Conservation (phyloP, 1,284 basidiomycete species). For the Cystobasidiaceae sp. region DNA sequence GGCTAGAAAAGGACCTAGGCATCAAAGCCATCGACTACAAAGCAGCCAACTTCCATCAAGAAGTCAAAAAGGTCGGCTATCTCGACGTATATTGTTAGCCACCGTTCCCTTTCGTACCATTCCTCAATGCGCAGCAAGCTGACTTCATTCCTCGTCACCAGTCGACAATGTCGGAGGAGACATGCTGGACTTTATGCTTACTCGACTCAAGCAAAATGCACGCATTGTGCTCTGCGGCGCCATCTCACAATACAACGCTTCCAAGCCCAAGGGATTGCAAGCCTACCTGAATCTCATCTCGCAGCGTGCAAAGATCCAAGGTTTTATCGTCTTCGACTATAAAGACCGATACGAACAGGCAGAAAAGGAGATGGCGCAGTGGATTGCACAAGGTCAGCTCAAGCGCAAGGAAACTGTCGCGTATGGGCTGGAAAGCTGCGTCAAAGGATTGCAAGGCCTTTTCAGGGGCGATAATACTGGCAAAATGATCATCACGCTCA, state of each 20-base stretch:
- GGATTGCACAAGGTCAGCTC: constrained; percentile 62
- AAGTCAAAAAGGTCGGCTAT: constrained; percentile 57
- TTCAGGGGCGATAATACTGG: constrained; percentile 38
- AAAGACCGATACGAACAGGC: constrained; percentile 49
- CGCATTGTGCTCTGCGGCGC: constrained; percentile 71
- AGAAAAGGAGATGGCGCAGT: constrained; percentile 51
- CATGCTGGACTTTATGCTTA: constrained; percentile 66
- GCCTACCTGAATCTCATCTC: constrained; percentile 58
- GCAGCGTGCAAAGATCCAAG: constrained; percentile 69
- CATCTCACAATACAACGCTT: constrained; percentile 52
- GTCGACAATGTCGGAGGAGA: constrained; percentile 82
- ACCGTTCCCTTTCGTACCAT: no score
- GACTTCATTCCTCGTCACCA: constrained; percentile 37
- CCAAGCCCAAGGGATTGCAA: constrained; percentile 45
- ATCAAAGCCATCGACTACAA: constrained; percentile 84
- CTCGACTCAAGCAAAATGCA: constrained; percentile 67
- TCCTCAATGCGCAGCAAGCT: background rate
- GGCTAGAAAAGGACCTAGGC: constrained; percentile 73
- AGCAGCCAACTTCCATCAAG: constrained; percentile 54
- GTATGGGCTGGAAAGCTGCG: constrained; percentile 35
- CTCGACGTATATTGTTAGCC: constrained; percentile 50
- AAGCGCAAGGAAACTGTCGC: constrained; percentile 61
- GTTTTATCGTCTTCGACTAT: constrained; percentile 69
- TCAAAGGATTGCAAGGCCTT: constrained; percentile 34
- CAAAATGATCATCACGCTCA: constrained; percentile 38